phyloP scores from a whole-genome alignment of 768 basidiomycete species.

The Strobilomyces echinocephalus region DNA sequence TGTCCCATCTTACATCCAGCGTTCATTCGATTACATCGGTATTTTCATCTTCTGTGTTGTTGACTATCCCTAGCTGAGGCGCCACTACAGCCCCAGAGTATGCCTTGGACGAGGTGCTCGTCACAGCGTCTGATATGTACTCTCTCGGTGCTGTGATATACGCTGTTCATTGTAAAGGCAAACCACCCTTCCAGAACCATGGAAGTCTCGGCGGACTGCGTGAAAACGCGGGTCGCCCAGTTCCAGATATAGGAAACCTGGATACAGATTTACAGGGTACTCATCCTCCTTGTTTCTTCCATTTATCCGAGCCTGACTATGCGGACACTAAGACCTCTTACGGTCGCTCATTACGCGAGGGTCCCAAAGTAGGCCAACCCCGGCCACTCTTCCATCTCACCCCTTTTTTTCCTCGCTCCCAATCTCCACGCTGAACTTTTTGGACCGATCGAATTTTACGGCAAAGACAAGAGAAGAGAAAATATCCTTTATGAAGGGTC shows the following conservation, averaged over 20 bases:
- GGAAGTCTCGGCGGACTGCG: conserved; percentile 67
- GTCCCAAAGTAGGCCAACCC: conserved; percentile 66
- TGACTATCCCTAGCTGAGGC: conserved; percentile 2
- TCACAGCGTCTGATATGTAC: conserved; percentile 90
- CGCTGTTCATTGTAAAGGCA: conserved; percentile 85
- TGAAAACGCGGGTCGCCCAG: conserved; percentile 60
- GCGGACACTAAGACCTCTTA: conserved; percentile 56
- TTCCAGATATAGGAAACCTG: conserved; percentile 58
- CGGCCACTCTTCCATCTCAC: conserved; percentile 75
- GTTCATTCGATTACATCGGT: conserved; percentile 96
- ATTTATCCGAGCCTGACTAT: conserved; percentile 7
- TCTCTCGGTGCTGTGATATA: conserved; percentile 88
- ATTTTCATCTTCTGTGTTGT: not conserved
- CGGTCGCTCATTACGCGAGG: conserved; percentile 77
- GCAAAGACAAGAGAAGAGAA: conserved; percentile 94
- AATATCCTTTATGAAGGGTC: conserved; percentile 91
- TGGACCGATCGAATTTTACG: conserved; percentile 93
- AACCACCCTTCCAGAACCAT: conserved; percentile 83
- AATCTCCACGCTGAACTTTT: conserved; percentile 92
- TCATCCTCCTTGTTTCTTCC: conserved; percentile 1
- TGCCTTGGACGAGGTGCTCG: conserved; percentile 80
- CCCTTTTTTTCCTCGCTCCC: conserved; percentile 94
- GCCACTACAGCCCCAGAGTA: conserved; percentile 81
- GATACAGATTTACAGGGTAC: conserved; percentile 73
- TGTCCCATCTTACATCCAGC: conserved; percentile 76